Percentiles rank a stretch among this genome's conserved stretches.
Evolutionary conservation across 495 filamentous ascomycete species (phyloP).

Genomic region (Penicillium samsonianum): DNA sequence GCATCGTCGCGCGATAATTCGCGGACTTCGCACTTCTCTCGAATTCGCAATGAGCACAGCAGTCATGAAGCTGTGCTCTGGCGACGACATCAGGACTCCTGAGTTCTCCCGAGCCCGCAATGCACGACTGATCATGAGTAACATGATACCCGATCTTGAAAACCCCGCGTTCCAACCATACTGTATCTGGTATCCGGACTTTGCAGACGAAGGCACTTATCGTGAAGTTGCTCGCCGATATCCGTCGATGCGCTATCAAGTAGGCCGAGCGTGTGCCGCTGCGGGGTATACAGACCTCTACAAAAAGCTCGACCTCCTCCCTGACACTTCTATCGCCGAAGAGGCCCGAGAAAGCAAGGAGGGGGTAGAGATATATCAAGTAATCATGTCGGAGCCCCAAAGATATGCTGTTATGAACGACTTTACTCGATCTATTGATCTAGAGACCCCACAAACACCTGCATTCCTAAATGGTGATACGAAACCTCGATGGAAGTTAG

Average conservation of each 20-base stretch:
- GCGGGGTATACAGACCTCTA: constrained; percentile 33
- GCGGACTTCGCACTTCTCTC: constrained; percentile 22
- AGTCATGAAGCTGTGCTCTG: constrained; percentile 23
- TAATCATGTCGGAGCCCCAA: constrained; percentile 27
- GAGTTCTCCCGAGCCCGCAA: constrained; percentile 27
- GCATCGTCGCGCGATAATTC: constrained; percentile 20
- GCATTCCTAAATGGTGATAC: constrained; percentile 36
- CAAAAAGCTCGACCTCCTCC: constrained; percentile 32
- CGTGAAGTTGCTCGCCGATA: constrained; percentile 24
- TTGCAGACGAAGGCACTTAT: constrained; percentile 38
- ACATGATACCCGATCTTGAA: constrained; percentile 35
- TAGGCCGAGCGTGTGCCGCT: constrained; percentile 32
- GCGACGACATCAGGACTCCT: constrained; percentile 18
- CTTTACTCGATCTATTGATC: constrained; percentile 28
- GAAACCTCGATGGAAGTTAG: constrained; percentile 23
- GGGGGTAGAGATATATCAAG: constrained; percentile 26
- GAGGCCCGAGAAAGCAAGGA: constrained; percentile 28
- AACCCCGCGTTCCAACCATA: constrained; percentile 36
- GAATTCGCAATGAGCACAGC: constrained; percentile 22
- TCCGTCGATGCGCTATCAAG: constrained; percentile 25
- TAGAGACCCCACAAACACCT: constrained; percentile 19
- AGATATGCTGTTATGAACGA: constrained; percentile 32
- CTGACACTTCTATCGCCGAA: constrained; percentile 30
- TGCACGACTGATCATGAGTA: constrained; percentile 44
- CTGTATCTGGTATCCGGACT: constrained; percentile 46